Evolutionary conservation across 805 yeast species (phyloP).

Genomic region (Lipomyces orientalis): DNA sequence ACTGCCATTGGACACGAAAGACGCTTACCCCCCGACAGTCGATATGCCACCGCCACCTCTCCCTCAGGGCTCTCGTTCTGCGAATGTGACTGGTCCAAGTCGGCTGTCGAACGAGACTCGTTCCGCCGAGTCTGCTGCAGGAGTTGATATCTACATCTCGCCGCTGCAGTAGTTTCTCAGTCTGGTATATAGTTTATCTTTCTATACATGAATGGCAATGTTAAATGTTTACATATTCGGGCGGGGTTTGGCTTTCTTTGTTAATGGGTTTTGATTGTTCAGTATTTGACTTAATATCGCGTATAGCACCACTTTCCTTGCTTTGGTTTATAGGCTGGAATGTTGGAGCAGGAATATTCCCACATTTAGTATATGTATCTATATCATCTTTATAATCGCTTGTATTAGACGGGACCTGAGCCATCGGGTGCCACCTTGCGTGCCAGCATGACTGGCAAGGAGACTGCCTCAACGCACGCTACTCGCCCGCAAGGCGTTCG

Average conservation of each 20-base stretch:
- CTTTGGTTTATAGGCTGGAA: not conserved
- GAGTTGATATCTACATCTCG: constrained; percentile 8
- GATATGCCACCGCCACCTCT: constrained; percentile 7
- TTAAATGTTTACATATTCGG: not conserved
- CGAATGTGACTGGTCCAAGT: not conserved
- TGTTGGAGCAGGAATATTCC: not conserved
- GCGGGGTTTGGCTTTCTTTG: not conserved
- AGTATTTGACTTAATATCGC: not conserved
- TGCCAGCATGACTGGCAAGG: too few species aligned
- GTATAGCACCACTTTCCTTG: not conserved
- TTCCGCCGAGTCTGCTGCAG: not conserved
- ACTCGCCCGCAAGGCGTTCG: too few species aligned
- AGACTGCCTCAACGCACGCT: too few species aligned
- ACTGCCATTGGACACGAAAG: not conserved
- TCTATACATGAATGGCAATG: not conserved
- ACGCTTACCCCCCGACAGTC: not conserved
- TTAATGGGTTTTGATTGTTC: not conserved
- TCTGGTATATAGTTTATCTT: not conserved
- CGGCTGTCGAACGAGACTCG: not conserved
- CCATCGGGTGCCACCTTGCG: too few species aligned
- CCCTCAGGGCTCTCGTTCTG: not conserved
- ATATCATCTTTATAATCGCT: not conserved
- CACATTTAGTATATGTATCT: not conserved
- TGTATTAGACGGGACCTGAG: too few species aligned
- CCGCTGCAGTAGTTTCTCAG: not conserved